Conservation (phyloP, 2,329 filamentous ascomycete genomes). For the Graphilbum fragrans region DNA sequence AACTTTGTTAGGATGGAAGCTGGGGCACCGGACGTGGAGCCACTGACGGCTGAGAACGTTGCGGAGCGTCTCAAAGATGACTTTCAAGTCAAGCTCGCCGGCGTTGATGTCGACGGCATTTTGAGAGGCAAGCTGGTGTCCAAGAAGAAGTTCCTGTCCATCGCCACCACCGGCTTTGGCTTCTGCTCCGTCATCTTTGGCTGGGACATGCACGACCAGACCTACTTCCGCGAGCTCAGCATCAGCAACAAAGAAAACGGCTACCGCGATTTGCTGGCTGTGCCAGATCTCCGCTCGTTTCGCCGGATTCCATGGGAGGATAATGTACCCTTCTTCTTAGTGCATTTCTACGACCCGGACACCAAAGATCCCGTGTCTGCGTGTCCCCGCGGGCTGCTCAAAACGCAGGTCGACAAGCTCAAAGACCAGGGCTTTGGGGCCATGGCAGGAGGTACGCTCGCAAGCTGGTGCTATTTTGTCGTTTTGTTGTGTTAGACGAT, state of each 20-base stretch:
- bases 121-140: constrained; percentile 83
- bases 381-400: constrained; percentile 68
- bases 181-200: constrained; percentile 93
- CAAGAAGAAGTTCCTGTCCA: constrained; percentile 83
- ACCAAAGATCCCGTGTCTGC: constrained; percentile 58
- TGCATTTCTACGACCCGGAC: constrained; percentile 76
- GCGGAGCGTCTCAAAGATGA: constrained; percentile 58
- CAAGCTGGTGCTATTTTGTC: no score
- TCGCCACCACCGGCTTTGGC: constrained; percentile 71
- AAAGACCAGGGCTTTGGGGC: constrained; percentile 60
- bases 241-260: constrained; percentile 88
- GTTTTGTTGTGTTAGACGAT: background rate
- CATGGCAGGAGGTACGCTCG: constrained; percentile 68
- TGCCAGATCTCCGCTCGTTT: constrained; percentile 67
- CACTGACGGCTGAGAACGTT: constrained; percentile 47
- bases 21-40: background rate
- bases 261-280: constrained; percentile 73
- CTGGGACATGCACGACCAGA: constrained; percentile 95
- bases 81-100: constrained; percentile 73
- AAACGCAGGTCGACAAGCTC: constrained; percentile 54
- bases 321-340: constrained; percentile 72
- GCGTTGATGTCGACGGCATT: constrained; percentile 76
- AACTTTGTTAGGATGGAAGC: background rate
- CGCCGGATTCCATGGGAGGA: constrained; percentile 85
- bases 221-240: constrained; percentile 72